Percentiles rank a stretch among this genome's conserved stretches.
These are phyloP conservation scores for Zancudomyces culisetae DNA, from an alignment of 371 early-diverging fungal genomes.

Conservation along the genomic window DNA sequence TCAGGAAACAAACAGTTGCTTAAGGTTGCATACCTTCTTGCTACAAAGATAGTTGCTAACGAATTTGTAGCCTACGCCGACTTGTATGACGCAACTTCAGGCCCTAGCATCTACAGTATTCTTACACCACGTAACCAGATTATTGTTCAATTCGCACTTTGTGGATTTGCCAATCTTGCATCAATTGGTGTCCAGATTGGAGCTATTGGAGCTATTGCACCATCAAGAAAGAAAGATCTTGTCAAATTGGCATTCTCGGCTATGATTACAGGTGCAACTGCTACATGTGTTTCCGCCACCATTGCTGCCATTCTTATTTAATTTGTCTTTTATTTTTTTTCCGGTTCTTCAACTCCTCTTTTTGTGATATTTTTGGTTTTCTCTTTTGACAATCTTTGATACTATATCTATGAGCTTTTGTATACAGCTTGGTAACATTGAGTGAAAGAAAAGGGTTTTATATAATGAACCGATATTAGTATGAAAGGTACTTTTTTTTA, in stretches of 20 bases:
- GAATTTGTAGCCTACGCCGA: slow-evolving; percentile 70
- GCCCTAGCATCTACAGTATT: neutral
- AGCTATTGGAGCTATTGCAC: slow-evolving; percentile 59
- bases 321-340: neutral
- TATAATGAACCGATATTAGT: too few species aligned
- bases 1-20: slow-evolving; percentile 35
- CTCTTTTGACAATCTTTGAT: too few species aligned
- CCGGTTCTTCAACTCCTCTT: too few species aligned
- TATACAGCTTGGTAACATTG: too few species aligned
- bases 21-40: slow-evolving; percentile 51
- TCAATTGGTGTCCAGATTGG: slow-evolving; percentile 78
- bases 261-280: slow-evolving; percentile 58
- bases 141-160: slow-evolving; percentile 57
- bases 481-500: too few species aligned
- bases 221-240: slow-evolving; percentile 52
- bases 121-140: slow-evolving; percentile 5
- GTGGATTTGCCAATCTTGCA: slow-evolving; percentile 76
- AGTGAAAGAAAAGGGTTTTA: too few species aligned
- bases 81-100: slow-evolving; percentile 1
- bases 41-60: slow-evolving; percentile 71
- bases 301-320: slow-evolving; percentile 28
- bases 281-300: slow-evolving; percentile 66
- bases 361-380: too few species aligned
- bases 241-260: slow-evolving; percentile 58
- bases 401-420: too few species aligned